A percentile compares a stretch with the other conserved stretches of the same genome.
Evolutionary conservation across 2,329 filamentous ascomycete species (phyloP).

Genomic region (Eurotiales sp.): DNA sequence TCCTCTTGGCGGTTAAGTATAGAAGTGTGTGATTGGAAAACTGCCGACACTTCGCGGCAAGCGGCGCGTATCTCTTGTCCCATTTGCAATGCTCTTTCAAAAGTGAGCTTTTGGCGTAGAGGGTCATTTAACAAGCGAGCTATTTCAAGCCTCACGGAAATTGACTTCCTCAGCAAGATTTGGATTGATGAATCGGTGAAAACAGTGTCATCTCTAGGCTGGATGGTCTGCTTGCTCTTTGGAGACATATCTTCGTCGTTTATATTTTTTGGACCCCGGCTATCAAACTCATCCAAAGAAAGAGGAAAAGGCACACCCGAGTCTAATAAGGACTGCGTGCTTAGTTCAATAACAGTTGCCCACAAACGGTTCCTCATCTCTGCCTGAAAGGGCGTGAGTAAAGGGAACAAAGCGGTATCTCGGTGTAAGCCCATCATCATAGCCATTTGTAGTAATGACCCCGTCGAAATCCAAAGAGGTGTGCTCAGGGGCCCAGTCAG

Average conservation of each 20-base stretch:
- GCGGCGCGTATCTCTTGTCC: constrained; percentile 3
- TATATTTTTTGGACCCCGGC: constrained; percentile 48
- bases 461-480: constrained; percentile 41
- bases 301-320: constrained; percentile 50
- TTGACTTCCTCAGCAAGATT: constrained; percentile 5
- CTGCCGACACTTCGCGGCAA: constrained; percentile 1
- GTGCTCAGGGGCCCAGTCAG: constrained; percentile 25
- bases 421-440: constrained; percentile 53
- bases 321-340: constrained; percentile 54
- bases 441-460: constrained; percentile 50
- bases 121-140: constrained; percentile 8
- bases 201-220: not conserved
- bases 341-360: constrained; percentile 56
- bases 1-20: not conserved
- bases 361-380: constrained; percentile 54
- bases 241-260: constrained; percentile 46
- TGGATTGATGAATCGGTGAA: constrained; percentile 12
- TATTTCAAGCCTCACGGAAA: constrained; percentile 6
- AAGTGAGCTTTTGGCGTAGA: constrained; percentile 15
- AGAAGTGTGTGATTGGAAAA: constrained; percentile 1
- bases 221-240: not conserved
- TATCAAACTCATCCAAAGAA: constrained; percentile 46
- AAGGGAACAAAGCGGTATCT: constrained; percentile 30
- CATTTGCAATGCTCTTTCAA: constrained; percentile 8
- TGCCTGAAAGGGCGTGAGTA: constrained; percentile 37